Evolutionary conservation across 257 asterid species (phyloP).

Genomic region (Ajuga chamaepitys): DNA sequence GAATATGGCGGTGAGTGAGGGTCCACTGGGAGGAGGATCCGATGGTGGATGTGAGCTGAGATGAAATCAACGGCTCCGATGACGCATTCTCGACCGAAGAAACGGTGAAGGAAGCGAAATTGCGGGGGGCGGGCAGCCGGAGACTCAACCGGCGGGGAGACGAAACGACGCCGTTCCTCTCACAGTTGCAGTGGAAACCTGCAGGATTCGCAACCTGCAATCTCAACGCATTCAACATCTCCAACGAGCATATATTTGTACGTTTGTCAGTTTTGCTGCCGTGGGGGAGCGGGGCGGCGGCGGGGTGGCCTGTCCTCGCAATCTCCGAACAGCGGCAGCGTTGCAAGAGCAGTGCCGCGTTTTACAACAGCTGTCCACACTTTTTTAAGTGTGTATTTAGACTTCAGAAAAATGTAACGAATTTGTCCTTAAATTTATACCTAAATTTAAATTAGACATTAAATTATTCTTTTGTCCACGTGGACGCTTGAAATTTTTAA

Average conservation of each 20-base stretch:
- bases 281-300: background rate
- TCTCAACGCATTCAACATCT: slow-evolving; percentile 39
- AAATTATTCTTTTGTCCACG: too few species aligned
- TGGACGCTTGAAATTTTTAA: too few species aligned
- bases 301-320: background rate
- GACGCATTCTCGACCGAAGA: slow-evolving; percentile 27
- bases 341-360: background rate
- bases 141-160: slow-evolving; percentile 22
- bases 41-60: slow-evolving; percentile 39
- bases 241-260: background rate
- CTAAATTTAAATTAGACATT: too few species aligned
- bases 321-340: slow-evolving; percentile 7
- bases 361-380: background rate
- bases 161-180: slow-evolving; percentile 9
- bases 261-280: background rate
- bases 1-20: slow-evolving; percentile 57
- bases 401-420: too few species aligned
- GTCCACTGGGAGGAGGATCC: slow-evolving; percentile 41
- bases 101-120: slow-evolving; percentile 27
- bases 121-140: slow-evolving; percentile 26
- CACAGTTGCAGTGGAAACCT: background rate
- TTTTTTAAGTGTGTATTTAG: too few species aligned
- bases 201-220: slow-evolving; percentile 28
- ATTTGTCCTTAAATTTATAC: too few species aligned
- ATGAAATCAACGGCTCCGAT: slow-evolving; percentile 30